Evolutionary conservation across 2,329 filamentous ascomycete species (phyloP).

Genomic region (Claviceps humidiphila): DNA sequence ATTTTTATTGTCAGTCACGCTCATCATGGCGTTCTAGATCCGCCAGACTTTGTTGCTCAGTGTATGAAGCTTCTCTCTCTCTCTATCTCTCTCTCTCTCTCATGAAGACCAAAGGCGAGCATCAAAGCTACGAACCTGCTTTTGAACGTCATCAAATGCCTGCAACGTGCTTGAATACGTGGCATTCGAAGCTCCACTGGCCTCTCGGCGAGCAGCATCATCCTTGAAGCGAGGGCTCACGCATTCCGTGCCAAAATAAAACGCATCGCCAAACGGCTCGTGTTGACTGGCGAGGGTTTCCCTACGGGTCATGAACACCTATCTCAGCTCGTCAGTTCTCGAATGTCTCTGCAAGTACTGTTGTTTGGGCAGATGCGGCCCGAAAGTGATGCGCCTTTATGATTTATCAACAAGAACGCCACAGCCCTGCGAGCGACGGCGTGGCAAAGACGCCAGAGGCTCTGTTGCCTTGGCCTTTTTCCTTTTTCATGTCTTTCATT

Average conservation of each 20-base stretch:
- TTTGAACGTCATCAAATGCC: conserved; percentile 55
- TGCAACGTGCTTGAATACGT: conserved; percentile 71
- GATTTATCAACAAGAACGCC: no score
- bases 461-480: no score
- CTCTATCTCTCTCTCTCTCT: no score
- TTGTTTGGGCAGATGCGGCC: no score
- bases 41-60: neutral
- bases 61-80: no score
- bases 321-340: neutral
- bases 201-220: conserved; percentile 41
- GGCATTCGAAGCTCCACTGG: conserved; percentile 53
- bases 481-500: neutral
- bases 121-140: conserved; percentile 46
- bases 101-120: no score
- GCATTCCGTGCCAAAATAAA: conserved; percentile 88
- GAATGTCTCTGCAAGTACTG: neutral
- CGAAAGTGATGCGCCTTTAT: no score
- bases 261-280: conserved; percentile 94
- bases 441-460: no score
- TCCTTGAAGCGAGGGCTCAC: conserved; percentile 66
- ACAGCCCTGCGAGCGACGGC: no score
- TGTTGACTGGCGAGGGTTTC: conserved; percentile 74
- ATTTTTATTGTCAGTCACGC: neutral
- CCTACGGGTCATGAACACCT: conserved; percentile 94
- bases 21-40: neutral